phyloP scores from a whole-genome alignment of 2,329 filamentous ascomycete species.

The Cercospora berteroae region DNA sequence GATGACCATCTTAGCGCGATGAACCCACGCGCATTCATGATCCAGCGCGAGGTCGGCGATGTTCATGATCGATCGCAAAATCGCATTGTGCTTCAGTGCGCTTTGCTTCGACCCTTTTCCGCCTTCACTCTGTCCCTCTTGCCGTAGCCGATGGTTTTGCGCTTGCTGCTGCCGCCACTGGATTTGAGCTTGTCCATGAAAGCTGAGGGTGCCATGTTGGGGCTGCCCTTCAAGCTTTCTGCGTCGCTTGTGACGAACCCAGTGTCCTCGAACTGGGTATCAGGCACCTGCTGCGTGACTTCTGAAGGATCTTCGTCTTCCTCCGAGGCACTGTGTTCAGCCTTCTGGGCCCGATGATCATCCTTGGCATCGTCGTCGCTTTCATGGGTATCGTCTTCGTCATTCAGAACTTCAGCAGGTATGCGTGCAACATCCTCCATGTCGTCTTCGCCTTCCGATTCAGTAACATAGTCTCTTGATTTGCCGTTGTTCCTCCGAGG shows the following conservation, averaged over 20 bases:
- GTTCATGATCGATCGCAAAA: background rate
- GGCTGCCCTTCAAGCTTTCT: slow-evolving; percentile 10
- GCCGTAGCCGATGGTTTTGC: slow-evolving; percentile 7
- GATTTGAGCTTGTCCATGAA: slow-evolving; percentile 7
- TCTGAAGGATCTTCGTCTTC: slow-evolving; percentile 6
- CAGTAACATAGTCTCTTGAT: slow-evolving; percentile 11
- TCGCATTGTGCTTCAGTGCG: background rate
- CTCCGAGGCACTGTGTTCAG: background rate
- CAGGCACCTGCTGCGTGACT: slow-evolving; percentile 6
- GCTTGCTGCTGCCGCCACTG: slow-evolving; percentile 8
- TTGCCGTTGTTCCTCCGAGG: background rate
- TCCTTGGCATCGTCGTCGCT: background rate
- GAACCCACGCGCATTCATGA: background rate
- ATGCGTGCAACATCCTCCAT: background rate
- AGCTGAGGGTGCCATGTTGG: slow-evolving; percentile 1
- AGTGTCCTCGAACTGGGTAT: slow-evolving; percentile 5
- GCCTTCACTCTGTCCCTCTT: slow-evolving; percentile 7
- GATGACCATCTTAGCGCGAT: background rate
- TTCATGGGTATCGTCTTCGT: background rate
- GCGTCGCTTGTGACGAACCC: background rate
- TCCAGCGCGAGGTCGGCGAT: background rate
- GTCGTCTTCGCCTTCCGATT: slow-evolving; percentile 16
- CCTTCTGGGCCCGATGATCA: background rate
- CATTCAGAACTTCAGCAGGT: background rate
- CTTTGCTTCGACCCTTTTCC: background rate